Evolutionary conservation across 768 basidiomycete genomes (phyloP).

Genomic region (Rhodotorula kratochvilovae): DNA sequence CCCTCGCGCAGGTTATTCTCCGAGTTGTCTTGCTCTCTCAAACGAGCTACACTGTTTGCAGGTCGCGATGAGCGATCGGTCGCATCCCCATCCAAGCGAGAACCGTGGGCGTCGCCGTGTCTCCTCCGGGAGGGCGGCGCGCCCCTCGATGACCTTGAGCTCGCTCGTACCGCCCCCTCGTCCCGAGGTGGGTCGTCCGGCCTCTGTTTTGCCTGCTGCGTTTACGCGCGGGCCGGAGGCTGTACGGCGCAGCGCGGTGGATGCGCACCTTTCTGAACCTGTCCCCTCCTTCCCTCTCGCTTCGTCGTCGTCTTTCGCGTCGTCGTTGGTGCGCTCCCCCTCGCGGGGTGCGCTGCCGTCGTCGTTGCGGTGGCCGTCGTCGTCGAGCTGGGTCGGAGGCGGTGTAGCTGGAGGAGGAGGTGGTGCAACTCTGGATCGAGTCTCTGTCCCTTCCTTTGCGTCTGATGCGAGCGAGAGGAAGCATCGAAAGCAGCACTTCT

Average conservation of each 20-base stretch:
- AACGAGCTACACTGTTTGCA: constrained; percentile 15
- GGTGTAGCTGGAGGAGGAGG: neutral
- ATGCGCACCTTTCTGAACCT: constrained; percentile 31
- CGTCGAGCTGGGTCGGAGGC: neutral
- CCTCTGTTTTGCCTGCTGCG: neutral
- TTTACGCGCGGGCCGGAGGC: constrained; percentile 5
- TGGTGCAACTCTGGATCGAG: neutral
- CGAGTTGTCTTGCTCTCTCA: constrained; percentile 10
- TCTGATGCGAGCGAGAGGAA: too few species aligned
- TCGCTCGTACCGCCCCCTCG: constrained; percentile 27
- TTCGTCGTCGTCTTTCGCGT: neutral
- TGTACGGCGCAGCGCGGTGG: constrained; percentile 34
- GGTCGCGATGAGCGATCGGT: constrained; percentile 15
- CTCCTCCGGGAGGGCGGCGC: too few species aligned
- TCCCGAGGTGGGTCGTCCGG: constrained; percentile 18
- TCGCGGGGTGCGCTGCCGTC: too few species aligned
- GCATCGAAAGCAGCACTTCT: too few species aligned
- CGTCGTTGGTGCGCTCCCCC: too few species aligned
- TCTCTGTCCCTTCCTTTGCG: neutral
- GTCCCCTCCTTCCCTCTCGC: neutral
- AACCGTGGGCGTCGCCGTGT: neutral
- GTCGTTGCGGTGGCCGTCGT: too few species aligned
- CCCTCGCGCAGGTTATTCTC: constrained; percentile 8
- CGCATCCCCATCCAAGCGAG: constrained; percentile 26
- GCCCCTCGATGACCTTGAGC: constrained; percentile 28